Percentiles rank a stretch among this genome's conserved stretches.
phyloP scores from a whole-genome alignment of 768 basidiomycete genomes.

The Rhizopogon roseolus region DNA sequence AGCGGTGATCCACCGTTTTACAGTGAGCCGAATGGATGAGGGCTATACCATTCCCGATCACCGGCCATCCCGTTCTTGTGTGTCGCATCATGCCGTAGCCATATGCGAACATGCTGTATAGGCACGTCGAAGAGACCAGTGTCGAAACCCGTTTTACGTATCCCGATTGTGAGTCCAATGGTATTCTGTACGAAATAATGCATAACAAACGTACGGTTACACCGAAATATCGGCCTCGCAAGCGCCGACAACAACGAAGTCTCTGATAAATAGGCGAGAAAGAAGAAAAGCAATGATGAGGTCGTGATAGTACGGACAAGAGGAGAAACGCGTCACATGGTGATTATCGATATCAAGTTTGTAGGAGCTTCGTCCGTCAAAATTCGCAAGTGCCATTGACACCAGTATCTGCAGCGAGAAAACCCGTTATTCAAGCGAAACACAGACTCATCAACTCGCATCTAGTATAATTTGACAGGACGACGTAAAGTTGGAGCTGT shows the following conservation, averaged over 20 bases:
- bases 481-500: conserved; percentile 13
- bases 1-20: too few species aligned
- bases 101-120: not conserved
- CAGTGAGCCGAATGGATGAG: not conserved
- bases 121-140: not conserved
- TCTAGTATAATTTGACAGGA: conserved; percentile 18
- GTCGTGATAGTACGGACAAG: conserved; percentile 11
- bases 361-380: conserved; percentile 8
- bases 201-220: conserved; percentile 8
- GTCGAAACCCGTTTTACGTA: not conserved
- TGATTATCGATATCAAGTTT: conserved; percentile 9
- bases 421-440: conserved; percentile 21
- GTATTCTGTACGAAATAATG: conserved; percentile 4
- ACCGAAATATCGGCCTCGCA: conserved; percentile 9
- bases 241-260: conserved; percentile 11
- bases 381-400: conserved; percentile 4
- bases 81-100: not conserved
- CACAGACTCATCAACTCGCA: conserved; percentile 19
- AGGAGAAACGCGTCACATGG: conserved; percentile 20
- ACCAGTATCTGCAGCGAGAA: conserved; percentile 8
- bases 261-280: conserved; percentile 12
- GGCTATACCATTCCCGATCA: not conserved
- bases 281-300: conserved; percentile 17
- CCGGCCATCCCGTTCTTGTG: not conserved
- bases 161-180: conserved; percentile 6